Evolutionary conservation across 2,329 filamentous ascomycete genomes (phyloP).

Genomic region (Hymenoscyphus salicellus): DNA sequence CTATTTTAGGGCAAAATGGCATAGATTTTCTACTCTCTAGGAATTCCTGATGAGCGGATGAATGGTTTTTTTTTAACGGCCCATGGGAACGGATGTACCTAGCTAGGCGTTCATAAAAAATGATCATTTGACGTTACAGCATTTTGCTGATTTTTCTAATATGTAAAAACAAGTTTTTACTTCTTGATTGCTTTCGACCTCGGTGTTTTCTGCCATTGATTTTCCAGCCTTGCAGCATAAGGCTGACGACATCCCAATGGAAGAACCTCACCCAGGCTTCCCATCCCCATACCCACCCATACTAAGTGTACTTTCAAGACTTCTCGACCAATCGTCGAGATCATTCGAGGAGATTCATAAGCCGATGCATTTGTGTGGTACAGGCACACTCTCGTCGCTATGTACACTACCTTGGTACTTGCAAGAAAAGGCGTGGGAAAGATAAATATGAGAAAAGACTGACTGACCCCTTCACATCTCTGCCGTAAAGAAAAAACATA

Average conservation of each 20-base stretch:
- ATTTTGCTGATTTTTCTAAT: slow-evolving; percentile 5
- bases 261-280: too few species aligned
- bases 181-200: not conserved
- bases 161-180: slow-evolving; percentile 4
- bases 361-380: too few species aligned
- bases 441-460: too few species aligned
- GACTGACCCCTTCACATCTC: too few species aligned
- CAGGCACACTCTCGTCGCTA: too few species aligned
- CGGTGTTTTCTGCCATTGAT: not conserved
- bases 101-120: slow-evolving; percentile 25
- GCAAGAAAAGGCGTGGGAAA: too few species aligned
- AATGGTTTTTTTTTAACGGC: slow-evolving; percentile 4
- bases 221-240: not conserved
- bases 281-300: too few species aligned
- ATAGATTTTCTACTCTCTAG: slow-evolving; percentile 7
- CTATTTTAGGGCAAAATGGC: not conserved
- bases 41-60: slow-evolving; percentile 11
- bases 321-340: too few species aligned
- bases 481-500: too few species aligned
- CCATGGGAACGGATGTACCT: slow-evolving; percentile 19
- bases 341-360: too few species aligned
- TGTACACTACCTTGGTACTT: too few species aligned
- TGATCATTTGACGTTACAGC: slow-evolving; percentile 19
- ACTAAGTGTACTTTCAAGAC: too few species aligned
- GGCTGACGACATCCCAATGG: not conserved